phyloP scores from a whole-genome alignment of 148 eudicot species.

The Vaccinium darrowii region DNA sequence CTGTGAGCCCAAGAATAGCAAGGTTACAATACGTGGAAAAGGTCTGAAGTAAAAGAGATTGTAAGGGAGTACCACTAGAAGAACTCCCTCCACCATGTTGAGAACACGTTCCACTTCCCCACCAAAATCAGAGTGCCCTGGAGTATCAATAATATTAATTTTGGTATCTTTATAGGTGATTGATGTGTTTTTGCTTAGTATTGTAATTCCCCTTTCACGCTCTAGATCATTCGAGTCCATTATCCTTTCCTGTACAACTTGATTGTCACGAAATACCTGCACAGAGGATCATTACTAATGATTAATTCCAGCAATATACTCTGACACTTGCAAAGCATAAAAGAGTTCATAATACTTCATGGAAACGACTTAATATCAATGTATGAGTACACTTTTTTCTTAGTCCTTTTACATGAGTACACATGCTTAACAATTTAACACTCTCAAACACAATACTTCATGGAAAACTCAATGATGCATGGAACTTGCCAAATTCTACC shows the following conservation, averaged over 20 bases:
- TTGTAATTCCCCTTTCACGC: slow-evolving; percentile 98
- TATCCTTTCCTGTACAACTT: slow-evolving; percentile 85
- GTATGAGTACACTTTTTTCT: neutral
- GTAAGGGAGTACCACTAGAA: slow-evolving; percentile 67
- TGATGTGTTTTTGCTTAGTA: slow-evolving; percentile 95
- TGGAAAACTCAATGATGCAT: neutral
- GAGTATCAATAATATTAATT: slow-evolving; percentile 95
- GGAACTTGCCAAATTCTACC: slow-evolving; percentile 30
- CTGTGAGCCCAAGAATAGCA: neutral
- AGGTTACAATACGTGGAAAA: neutral
- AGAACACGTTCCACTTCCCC: slow-evolving; percentile 99
- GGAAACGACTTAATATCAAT: neutral
- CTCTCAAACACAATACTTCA: neutral
- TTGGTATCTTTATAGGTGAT: slow-evolving; percentile 82
- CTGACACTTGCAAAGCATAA: slow-evolving; percentile 17
- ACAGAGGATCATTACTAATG: slow-evolving; percentile 10
- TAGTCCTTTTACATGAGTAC: neutral
- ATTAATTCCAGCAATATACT: neutral
- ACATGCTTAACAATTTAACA: neutral
- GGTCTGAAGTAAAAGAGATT: slow-evolving; percentile 9
- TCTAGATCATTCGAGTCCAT: slow-evolving; percentile 99
- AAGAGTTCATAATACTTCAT: neutral
- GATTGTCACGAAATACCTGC: slow-evolving; percentile 99
- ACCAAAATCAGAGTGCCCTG: slow-evolving; percentile 99
- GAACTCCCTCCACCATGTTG: slow-evolving; percentile 98